These are phyloP conservation scores for Sporothrix dimorphospora DNA, from an alignment of 2,329 filamentous ascomycete genomes.

Conservation along the genomic window DNA sequence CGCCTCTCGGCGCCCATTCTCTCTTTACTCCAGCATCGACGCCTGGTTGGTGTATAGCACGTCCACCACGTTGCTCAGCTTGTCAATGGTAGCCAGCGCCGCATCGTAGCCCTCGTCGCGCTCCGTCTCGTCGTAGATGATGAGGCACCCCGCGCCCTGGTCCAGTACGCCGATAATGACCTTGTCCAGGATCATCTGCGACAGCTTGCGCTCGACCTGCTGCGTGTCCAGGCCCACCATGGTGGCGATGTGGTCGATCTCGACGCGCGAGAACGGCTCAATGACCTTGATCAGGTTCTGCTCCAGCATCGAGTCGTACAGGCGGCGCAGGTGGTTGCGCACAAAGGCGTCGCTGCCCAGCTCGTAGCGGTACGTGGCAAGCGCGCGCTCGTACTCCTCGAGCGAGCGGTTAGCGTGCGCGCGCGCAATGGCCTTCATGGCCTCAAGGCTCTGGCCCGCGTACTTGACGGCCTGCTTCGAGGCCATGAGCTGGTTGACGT, in stretches of 20 bases:
- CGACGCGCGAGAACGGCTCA: conserved; percentile 95
- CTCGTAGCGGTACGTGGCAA: conserved; percentile 89
- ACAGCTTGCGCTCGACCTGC: conserved; percentile 97
- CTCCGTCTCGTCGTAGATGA: conserved; percentile 94
- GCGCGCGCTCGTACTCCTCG: conserved; percentile 93
- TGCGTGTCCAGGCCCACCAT: conserved; percentile 96
- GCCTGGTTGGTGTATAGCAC: conserved; percentile 98
- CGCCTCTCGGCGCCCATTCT: neutral
- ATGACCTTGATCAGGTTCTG: conserved; percentile 99
- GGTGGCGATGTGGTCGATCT: conserved; percentile 95
- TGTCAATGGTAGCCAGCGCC: conserved; percentile 92
- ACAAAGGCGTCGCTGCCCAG: conserved; percentile 95
- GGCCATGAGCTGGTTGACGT: conserved; percentile 91
- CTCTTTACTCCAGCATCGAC: conserved; percentile 78
- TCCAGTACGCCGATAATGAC: conserved; percentile 97
- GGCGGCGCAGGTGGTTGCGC: conserved; percentile 88
- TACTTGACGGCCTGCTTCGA: conserved; percentile 98
- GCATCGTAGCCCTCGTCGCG: conserved; percentile 93
- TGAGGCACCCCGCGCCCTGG: conserved; percentile 95
- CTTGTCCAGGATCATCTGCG: conserved; percentile 99
- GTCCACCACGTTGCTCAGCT: conserved; percentile 95
- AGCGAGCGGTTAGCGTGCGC: conserved; percentile 94
- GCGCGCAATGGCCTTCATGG: conserved; percentile 97
- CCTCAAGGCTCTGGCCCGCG: conserved; percentile 91
- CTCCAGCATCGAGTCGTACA: conserved; percentile 98